These are phyloP conservation scores for Phaeomoniella chlamydospora DNA, from an alignment of 2,329 filamentous ascomycete genomes.

Conservation along the genomic window DNA sequence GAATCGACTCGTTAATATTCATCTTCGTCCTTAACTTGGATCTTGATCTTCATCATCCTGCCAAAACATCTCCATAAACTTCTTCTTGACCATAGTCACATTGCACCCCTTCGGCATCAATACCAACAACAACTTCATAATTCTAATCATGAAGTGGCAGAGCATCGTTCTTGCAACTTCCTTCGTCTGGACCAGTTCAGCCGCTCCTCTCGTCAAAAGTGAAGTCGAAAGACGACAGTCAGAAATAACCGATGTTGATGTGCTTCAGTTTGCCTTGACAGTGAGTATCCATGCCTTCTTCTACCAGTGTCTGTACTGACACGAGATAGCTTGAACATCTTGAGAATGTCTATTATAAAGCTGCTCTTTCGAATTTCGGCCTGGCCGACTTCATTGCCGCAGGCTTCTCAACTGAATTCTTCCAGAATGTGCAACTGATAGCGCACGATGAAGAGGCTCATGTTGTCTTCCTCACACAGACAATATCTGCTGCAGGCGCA, in stretches of 20 bases:
- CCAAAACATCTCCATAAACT: too few relatives aligned
- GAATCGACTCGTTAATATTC: not conserved
- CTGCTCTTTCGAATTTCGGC: slow-evolving; percentile 44
- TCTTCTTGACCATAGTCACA: too few relatives aligned
- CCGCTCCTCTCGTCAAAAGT: not conserved
- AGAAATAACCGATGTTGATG: slow-evolving; percentile 6
- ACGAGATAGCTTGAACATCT: slow-evolving; percentile 35
- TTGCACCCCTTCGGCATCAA: too few relatives aligned
- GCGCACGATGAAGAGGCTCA: slow-evolving; percentile 43
- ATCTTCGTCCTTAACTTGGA: too few relatives aligned
- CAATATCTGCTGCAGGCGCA: slow-evolving; percentile 29
- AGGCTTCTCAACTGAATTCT: slow-evolving; percentile 37
- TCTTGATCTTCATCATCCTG: too few relatives aligned
- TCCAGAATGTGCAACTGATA: slow-evolving; percentile 43
- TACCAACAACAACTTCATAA: too few relatives aligned
- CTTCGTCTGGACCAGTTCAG: not conserved
- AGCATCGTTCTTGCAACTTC: not conserved
- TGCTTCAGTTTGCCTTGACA: slow-evolving; percentile 10
- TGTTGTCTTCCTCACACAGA: slow-evolving; percentile 39
- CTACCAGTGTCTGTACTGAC: too few relatives aligned
- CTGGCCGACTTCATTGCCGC: slow-evolving; percentile 36
- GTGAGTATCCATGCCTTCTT: slow-evolving; percentile 6
- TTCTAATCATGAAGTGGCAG: not conserved
- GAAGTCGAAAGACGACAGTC: not conserved
- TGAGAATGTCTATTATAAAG: slow-evolving; percentile 48